phyloP scores from a whole-genome alignment of 805 yeast species.

The Dipodascus albidus region DNA sequence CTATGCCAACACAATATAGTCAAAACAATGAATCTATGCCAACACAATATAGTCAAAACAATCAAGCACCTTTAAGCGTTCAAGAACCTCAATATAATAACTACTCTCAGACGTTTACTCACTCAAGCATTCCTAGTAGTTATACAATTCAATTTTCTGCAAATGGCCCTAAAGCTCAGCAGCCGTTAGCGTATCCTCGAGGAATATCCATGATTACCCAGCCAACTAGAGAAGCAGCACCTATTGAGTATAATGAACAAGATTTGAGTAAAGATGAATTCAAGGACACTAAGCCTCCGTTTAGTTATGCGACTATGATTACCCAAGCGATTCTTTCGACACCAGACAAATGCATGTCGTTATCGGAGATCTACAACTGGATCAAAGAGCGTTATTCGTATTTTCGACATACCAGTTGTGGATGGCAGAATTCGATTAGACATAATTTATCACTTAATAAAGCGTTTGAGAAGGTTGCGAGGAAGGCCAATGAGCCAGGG shows the following conservation, averaged over 20 bases:
- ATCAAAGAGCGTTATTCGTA: slow-evolving; percentile 80
- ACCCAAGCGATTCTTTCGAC: slow-evolving; percentile 92
- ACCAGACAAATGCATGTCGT: slow-evolving; percentile 74
- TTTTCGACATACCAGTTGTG: slow-evolving; percentile 83
- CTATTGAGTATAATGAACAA: slow-evolving; percentile 24
- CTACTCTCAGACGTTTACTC: neutral
- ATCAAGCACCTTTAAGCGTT: too few species aligned
- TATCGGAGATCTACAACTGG: slow-evolving; percentile 89
- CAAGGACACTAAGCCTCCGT: slow-evolving; percentile 91
- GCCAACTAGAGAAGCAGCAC: slow-evolving; percentile 27
- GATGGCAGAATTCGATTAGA: slow-evolving; percentile 97
- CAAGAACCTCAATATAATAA: too few species aligned
- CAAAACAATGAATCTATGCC: neutral
- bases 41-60: too few species aligned
- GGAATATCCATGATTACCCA: slow-evolving; percentile 32
- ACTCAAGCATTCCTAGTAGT: neutral
- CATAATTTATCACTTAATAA: slow-evolving; percentile 90
- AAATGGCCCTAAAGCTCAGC: neutral
- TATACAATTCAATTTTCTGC: neutral
- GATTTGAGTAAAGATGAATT: slow-evolving; percentile 78
- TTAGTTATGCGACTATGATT: slow-evolving; percentile 95
- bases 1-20: neutral
- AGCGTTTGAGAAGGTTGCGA: slow-evolving; percentile 95
- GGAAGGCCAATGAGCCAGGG: slow-evolving; percentile 94
- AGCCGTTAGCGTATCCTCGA: slow-evolving; percentile 23